Base-by-base conservation (phyloP, 768 basidiomycete genomes). In the Tulasnella sp. region DNA sequence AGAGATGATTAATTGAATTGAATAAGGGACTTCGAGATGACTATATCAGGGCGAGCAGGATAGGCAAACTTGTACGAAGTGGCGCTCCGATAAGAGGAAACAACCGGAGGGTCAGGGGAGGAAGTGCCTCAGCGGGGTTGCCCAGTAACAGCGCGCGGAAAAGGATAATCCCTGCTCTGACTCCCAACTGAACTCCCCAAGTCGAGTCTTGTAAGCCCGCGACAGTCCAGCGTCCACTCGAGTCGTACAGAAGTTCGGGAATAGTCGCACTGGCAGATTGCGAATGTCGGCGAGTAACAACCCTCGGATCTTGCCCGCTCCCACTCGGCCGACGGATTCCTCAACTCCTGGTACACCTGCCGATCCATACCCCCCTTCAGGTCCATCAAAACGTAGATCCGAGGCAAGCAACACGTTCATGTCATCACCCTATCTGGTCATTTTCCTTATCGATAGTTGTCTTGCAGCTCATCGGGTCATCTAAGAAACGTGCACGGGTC, bases 401-500 rank as follows among this genome's bases (percentile, higher is more conserved):
- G 57, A 59, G 31, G 45, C 34, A 38, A 15, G 34, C 5, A 7
- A 5, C 34, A 7, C 34, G 34, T 38, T 15, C 15, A n/a, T n/a
- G n/a, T n/a, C n/a, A n/a, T n/a, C n/a, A n/a, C n/a, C n/a, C n/a
- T n/a, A n/a, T n/a, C n/a, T n/a, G n/a, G n/a, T n/a, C n/a, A n/a
- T n/a, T n/a, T n/a, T n/a, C n/a, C n/a, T n/a, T n/a, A n/a, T n/a
- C n/a, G n/a, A n/a, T n/a, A n/a, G n/a, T n/a, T n/a, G n/a, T n/a
- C n/a, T n/a, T n/a, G n/a, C n/a, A n/a, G n/a, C n/a, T n/a, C n/a
- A n/a, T n/a, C n/a, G n/a, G n/a, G n/a, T n/a, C n/a, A n/a, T n/a
- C 29, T 29, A 59, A 59, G 57, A 59, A 59, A 46, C 45, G 57
- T n/a, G 57, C 57, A 29, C 45, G 53, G 48, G 63, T 64, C 17